Conservation (phyloP, 192 early-diverging fungal species). For the Linnemannia schmuckeri region DNA sequence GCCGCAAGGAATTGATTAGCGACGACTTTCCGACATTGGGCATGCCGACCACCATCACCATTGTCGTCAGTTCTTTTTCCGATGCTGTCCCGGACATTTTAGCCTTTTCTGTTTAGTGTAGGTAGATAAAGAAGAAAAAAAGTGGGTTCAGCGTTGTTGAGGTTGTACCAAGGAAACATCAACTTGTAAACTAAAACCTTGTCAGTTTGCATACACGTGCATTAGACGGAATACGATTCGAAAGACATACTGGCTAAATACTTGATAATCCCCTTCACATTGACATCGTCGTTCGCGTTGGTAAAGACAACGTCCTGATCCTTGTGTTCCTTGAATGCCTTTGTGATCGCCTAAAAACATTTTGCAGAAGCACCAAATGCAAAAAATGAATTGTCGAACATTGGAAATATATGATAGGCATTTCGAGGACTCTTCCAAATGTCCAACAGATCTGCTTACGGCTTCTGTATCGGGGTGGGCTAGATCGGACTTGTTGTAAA, state of each 20-base stretch:
- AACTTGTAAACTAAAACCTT: neutral
- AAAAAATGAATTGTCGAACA: neutral
- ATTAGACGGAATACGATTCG: neutral
- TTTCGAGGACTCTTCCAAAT: neutral
- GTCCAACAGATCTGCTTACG: conserved; percentile 17
- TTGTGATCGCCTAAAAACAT: conserved; percentile 32
- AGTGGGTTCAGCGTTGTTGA: neutral
- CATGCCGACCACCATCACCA: conserved; percentile 91
- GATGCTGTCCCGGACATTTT: conserved; percentile 47
- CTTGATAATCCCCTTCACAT: conserved; percentile 78
- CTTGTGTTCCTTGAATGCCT: conserved; percentile 58
- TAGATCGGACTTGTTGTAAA: conserved; percentile 96
- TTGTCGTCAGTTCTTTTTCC: conserved; percentile 55
- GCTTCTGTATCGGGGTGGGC: conserved; percentile 72
- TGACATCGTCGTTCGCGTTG: conserved; percentile 66
- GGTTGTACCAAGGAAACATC: neutral
- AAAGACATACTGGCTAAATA: conserved; percentile 64
- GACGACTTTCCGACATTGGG: conserved; percentile 98
- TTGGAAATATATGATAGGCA: neutral
- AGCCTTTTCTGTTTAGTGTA: conserved; percentile 45
- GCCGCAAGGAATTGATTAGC: conserved; percentile 88
- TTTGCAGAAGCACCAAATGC: neutral
- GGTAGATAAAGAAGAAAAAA: neutral
- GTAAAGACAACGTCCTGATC: conserved; percentile 76
- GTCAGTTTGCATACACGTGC: neutral